Percentiles rank a stretch among this genome's conserved stretches.
These are phyloP conservation scores for Chenopodium album DNA, from an alignment of 148 eudicot genomes.

Conservation along the genomic window DNA sequence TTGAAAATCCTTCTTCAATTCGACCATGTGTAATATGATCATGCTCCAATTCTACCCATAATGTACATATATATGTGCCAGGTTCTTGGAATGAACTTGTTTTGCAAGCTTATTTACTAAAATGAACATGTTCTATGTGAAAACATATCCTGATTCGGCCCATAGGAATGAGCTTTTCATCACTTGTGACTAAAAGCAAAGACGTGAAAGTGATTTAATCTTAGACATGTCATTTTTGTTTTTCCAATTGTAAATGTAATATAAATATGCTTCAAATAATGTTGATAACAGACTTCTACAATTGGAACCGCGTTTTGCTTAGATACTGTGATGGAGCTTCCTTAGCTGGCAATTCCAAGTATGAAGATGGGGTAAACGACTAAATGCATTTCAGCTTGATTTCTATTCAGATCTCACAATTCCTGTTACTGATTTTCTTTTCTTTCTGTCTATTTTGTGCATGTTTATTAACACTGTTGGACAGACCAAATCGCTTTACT, in stretches of 20 bases:
- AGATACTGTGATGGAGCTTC: slow-evolving; percentile 99
- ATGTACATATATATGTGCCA: neutral
- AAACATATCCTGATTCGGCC: no score
- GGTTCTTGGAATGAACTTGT: neutral
- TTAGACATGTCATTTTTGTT: neutral
- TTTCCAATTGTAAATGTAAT: neutral
- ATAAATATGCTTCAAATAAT: neutral
- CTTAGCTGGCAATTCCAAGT: slow-evolving; percentile 73
- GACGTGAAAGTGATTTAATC: neutral
- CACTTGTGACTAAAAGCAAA: neutral
- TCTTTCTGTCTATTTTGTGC: slow-evolving; percentile 2
- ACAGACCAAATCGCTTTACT: slow-evolving; percentile 55
- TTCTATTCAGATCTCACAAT: neutral
- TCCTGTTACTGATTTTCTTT: neutral
- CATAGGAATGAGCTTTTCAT: no score
- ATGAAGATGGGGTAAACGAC: slow-evolving; percentile 61
- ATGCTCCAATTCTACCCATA: no score
- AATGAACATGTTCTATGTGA: no score
- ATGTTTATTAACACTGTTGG: slow-evolving; percentile 1
- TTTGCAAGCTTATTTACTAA: neutral
- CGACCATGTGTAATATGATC: no score
- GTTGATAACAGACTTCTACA: slow-evolving; percentile 75
- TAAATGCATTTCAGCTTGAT: neutral
- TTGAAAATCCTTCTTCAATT: no score
- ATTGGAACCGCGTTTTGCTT: slow-evolving; percentile 96